Conservation (phyloP, 768 basidiomycete genomes). For the Pisolithus microcarpus region DNA sequence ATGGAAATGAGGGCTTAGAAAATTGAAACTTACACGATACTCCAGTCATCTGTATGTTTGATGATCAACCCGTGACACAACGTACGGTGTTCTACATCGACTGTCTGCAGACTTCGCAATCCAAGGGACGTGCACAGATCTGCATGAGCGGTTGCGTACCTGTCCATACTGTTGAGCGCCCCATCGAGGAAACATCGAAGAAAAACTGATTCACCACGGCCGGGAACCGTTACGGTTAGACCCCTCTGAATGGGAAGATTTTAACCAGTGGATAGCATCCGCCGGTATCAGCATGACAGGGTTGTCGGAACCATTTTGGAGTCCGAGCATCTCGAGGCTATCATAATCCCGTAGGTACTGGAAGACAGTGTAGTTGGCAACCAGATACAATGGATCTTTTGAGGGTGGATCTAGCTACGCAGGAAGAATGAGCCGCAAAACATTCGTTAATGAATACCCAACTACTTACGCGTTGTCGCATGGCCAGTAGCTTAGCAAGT, state of each 20-base stretch:
- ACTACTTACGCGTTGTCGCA: slow-evolving; percentile 54
- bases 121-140: slow-evolving; percentile 49
- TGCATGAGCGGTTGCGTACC: slow-evolving; percentile 36
- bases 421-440: neutral
- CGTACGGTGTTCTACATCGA: slow-evolving; percentile 68
- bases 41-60: slow-evolving; percentile 52
- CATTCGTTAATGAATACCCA: neutral
- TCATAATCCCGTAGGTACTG: slow-evolving; percentile 67
- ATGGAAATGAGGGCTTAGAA: neutral
- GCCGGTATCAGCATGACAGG: slow-evolving; percentile 51
- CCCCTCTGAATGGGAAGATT: slow-evolving; percentile 26
- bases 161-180: slow-evolving; percentile 13
- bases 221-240: neutral
- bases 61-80: slow-evolving; percentile 68
- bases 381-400: slow-evolving; percentile 59
- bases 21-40: slow-evolving; percentile 29
- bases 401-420: slow-evolving; percentile 58
- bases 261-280: slow-evolving; percentile 47
- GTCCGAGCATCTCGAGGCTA: slow-evolving; percentile 65
- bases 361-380: slow-evolving; percentile 50
- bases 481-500: slow-evolving; percentile 61
- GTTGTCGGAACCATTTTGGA: slow-evolving; percentile 39
- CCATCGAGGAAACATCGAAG: neutral
- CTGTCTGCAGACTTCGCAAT: slow-evolving; percentile 54
- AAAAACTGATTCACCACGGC: neutral